Base-by-base conservation (phyloP, 345 rosid genomes). In the Populus alba region DNA sequence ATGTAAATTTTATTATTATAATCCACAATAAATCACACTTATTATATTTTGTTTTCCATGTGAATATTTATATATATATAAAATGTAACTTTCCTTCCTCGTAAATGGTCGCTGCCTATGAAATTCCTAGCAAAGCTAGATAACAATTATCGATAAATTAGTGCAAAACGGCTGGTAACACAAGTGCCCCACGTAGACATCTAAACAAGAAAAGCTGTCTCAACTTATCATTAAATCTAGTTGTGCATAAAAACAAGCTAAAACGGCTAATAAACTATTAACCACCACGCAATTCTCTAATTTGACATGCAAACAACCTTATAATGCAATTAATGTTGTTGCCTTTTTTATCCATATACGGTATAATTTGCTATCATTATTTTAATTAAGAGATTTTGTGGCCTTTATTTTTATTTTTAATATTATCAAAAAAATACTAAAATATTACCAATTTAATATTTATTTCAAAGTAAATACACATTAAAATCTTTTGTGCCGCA, bases 11-110 rank as follows among this genome's bases (percentile, higher is more conserved):
- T 12, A 41, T 1, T 9, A 41, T 9, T 41, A 2, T 41, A 41
- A 41, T 41, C 0, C 0, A 41, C 0, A 9, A 0, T 41, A 3
- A 41, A 41, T 41, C 13, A 10, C 4, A 41, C 1, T 1, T 41
- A 41, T 2, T 41, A 2, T 41, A 41, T 41, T 9, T 0, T 41
- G 2, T 41, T 41, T 1, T 12, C 4, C 3, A 41, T 0, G 12
- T 9, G 12, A 2, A 41, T 10, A 41, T 10, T 10, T 33, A 33
- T 33, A 33, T 33, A 4, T 3, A 33, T 3, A 33, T 3, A 33
- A 0, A 3, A 31, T 31, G 33, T 5, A 33, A 33, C 57, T 51
- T 51, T 51, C n/a, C 43, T 6, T 51, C 57, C 57, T 5, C 8
- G 57, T 1, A 6, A 51, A 51, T 18, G 57, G 57, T 18, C 18